Conservation (phyloP, 2,329 filamentous ascomycete species). For the Geosmithia putterillii region DNA sequence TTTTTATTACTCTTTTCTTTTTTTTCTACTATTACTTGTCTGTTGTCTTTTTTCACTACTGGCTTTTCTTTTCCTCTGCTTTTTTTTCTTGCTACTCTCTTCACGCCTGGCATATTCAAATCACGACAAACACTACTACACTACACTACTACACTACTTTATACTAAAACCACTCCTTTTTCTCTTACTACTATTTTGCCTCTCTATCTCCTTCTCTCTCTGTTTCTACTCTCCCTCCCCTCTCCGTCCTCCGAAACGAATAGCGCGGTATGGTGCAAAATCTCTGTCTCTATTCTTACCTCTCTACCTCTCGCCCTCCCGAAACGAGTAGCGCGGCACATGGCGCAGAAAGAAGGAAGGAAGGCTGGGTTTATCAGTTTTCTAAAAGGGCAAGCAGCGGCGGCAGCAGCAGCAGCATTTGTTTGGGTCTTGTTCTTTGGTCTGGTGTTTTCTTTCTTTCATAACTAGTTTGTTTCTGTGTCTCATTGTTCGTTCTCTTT, state of each 20-base stretch:
- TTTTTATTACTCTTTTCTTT: conserved; percentile 14
- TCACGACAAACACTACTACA: background rate
- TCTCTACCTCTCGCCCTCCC: no score
- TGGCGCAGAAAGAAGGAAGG: background rate
- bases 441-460: background rate
- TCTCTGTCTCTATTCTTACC: no score
- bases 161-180: background rate
- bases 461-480: background rate
- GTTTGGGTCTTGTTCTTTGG: background rate
- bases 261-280: no score
- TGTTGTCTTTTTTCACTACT: conserved; percentile 9
- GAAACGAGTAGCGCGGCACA: background rate
- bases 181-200: no score
- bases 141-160: background rate
- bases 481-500: no score
- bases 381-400: background rate
- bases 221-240: no score
- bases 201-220: no score
- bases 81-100: background rate
- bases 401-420: background rate
- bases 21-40: conserved; percentile 6
- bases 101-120: background rate
- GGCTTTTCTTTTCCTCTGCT: background rate
- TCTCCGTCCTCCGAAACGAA: no score
- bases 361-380: no score